Conservation (phyloP, 2,329 filamentous ascomycete species). For the Onygenales sp. region DNA sequence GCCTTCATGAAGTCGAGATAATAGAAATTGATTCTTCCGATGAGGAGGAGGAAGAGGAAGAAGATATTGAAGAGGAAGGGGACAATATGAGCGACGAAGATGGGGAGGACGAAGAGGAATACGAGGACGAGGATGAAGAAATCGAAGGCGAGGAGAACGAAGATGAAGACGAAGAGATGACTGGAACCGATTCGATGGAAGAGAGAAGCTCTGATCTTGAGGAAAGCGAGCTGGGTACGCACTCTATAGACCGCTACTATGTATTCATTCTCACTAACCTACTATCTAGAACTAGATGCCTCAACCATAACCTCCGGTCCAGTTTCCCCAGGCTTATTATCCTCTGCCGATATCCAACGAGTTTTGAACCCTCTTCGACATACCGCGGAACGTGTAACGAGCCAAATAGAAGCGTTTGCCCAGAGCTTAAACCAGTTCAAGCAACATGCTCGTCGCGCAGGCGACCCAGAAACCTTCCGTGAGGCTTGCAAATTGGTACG, state of each 20-base stretch:
- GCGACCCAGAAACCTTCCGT: slow-evolving; percentile 47
- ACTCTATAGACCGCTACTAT: background rate
- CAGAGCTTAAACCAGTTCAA: slow-evolving; percentile 69
- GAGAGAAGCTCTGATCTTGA: slow-evolving; percentile 4
- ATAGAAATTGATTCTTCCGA: slow-evolving; percentile 32
- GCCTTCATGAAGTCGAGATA: slow-evolving; percentile 23
- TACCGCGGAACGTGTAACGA: slow-evolving; percentile 59
- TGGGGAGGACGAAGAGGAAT: background rate
- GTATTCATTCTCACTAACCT: background rate
- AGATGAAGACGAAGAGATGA: slow-evolving; percentile 18
- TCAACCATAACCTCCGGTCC: slow-evolving; percentile 9
- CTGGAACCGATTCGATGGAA: slow-evolving; percentile 17
- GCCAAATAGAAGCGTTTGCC: slow-evolving; percentile 81
- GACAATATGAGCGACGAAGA: slow-evolving; percentile 17
- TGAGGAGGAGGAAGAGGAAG: slow-evolving; percentile 22
- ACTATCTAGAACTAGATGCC: background rate
- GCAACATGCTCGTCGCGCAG: slow-evolving; percentile 29
- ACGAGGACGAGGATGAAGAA: slow-evolving; percentile 2
- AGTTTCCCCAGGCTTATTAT: slow-evolving; percentile 25
- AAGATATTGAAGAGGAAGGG: slow-evolving; percentile 15
- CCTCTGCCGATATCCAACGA: slow-evolving; percentile 39
- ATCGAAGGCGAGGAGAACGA: slow-evolving; percentile 19
- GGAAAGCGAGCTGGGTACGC: slow-evolving; percentile 10
- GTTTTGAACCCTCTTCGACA: slow-evolving; percentile 52
- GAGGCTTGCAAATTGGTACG: slow-evolving; percentile 61